phyloP scores from a whole-genome alignment of 768 basidiomycete species.

The Dioszegia crocea region DNA sequence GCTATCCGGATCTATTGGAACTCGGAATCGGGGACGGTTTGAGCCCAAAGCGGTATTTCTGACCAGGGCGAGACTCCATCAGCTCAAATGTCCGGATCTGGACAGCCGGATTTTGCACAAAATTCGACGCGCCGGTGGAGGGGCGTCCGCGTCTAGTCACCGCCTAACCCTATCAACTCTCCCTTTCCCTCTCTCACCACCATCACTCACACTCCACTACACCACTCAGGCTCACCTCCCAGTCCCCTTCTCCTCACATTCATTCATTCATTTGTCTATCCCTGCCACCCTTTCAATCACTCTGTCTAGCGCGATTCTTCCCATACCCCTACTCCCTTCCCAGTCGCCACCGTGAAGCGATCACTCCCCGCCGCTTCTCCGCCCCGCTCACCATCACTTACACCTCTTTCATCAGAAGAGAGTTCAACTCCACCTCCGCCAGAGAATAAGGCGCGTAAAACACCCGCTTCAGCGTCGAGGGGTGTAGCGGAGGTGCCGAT shows the following conservation, averaged over 20 bases:
- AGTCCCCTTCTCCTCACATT: too few relatives aligned
- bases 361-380: not conserved
- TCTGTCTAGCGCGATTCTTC: conserved; percentile 9
- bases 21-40: too few relatives aligned
- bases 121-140: too few relatives aligned
- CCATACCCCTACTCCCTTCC: not conserved
- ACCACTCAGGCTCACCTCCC: too few relatives aligned
- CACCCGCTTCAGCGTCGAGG: not conserved
- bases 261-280: not conserved
- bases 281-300: not conserved
- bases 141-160: too few relatives aligned
- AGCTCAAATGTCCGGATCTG: too few relatives aligned
- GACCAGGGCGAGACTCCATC: too few relatives aligned
- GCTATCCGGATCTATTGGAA: too few relatives aligned
- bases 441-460: not conserved
- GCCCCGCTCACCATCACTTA: not conserved
- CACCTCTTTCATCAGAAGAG: not conserved
- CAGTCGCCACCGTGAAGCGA: conserved; percentile 4
- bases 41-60: too few relatives aligned
- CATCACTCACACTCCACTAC: too few relatives aligned
- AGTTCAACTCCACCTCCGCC: not conserved
- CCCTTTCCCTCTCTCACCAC: not conserved
- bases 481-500: not conserved
- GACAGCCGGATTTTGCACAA: too few relatives aligned
- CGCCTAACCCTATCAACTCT: not conserved